Evolutionary conservation across 805 yeast genomes (phyloP), one percentile per base, ranked within the genome.

Genomic region (Myxozyma monticola): DNA sequence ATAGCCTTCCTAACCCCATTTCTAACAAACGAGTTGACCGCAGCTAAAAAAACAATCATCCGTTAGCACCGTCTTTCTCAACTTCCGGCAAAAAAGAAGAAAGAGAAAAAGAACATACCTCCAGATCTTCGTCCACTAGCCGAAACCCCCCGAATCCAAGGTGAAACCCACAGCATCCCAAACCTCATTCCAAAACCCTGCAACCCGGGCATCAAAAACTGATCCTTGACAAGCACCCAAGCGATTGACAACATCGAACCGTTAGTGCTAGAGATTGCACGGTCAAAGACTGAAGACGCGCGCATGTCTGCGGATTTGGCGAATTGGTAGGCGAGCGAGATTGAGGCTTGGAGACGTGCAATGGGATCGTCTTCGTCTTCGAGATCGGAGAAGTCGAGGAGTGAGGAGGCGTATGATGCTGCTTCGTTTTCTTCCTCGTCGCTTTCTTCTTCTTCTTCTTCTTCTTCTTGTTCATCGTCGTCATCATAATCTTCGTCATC

Each of bases 111-210:
- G n/a, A 6, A 38, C 48, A 6, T 38, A 54, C 56, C 42, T 9
- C 60, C 60, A 21, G 37, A 21, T 3, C 36, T 25, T 14, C 18
- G 18, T 9, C 60, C 60, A 26, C 31, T 45, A 2, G 10, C 21
- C 3, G 42, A 17, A 18, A 48, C 26, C 2, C 43, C 35, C 9
- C 37, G 21, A 21, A 45, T 17, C 57, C 57, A 57, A 3, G 51
- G 43, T 2, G 24, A 31, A 12, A 37, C 14, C n/a, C 31, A 29
- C 8, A 57, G n/a, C 30, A 35, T 22, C 8, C 47, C 21, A 2
- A 60, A 28, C n/a, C 28, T 22, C 46, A 52, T 38, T 8, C 49
- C 42, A 20, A 45, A 42, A 8, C 63, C 63, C 37, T 60, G 59
- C 17, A 46, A 36, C 14, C 54, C 48, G 2, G 56, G 63, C 21